phyloP scores from a whole-genome alignment of 176 grass and related monocot genomes.

The Hordeum marinum region DNA sequence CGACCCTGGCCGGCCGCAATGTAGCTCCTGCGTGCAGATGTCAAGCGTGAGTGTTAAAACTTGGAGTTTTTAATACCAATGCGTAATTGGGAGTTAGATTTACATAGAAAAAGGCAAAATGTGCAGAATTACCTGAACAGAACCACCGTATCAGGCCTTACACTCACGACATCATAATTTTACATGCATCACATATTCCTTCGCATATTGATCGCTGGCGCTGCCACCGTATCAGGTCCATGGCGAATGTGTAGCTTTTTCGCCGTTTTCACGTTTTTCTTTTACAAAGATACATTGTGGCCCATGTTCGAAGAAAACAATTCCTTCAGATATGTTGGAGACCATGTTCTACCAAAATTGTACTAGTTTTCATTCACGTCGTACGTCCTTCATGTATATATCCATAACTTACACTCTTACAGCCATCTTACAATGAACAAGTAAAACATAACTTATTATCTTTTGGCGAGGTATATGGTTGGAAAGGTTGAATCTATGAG shows the following conservation, averaged over 20 bases:
- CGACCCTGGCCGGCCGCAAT: too few relatives aligned
- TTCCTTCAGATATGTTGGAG: neutral
- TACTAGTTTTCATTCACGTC: neutral
- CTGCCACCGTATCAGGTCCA: neutral
- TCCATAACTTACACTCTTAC: slow-evolving; percentile 12
- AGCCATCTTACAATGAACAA: slow-evolving; percentile 2
- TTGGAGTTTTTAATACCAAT: too few relatives aligned
- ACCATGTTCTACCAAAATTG: neutral
- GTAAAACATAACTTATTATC: slow-evolving; percentile 34
- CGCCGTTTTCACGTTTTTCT: neutral
- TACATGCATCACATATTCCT: neutral
- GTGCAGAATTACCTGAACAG: too few relatives aligned
- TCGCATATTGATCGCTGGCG: neutral
- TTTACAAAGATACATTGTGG: neutral
- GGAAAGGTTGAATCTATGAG: slow-evolving; percentile 32
- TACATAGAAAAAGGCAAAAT: too few relatives aligned
- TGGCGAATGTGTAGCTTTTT: neutral
- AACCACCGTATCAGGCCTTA: too few relatives aligned
- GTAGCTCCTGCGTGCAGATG: too few relatives aligned
- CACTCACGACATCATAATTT: too few relatives aligned
- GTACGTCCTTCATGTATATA: neutral
- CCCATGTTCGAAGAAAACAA: neutral
- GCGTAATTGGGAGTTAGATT: too few relatives aligned
- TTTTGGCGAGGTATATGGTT: neutral
- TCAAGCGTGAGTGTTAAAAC: too few relatives aligned